Conservation (phyloP, 164 flowering plant species). For the Umbilicus rupestris region DNA sequence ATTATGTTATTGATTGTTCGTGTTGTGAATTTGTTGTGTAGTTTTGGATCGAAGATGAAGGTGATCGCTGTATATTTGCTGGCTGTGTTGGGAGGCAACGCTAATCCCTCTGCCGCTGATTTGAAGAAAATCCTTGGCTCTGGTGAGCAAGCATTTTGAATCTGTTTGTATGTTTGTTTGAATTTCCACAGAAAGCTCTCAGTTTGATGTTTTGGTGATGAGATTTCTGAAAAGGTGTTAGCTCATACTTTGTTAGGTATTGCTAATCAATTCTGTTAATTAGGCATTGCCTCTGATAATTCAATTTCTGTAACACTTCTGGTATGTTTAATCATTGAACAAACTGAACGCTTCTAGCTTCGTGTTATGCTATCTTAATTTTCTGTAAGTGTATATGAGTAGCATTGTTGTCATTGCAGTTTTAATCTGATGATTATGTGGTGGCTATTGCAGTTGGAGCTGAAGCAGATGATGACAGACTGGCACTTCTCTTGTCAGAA, state of each 20-base stretch:
- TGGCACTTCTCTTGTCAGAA: conserved; percentile 16
- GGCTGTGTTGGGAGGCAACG: conserved; percentile 64
- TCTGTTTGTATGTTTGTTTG: background rate
- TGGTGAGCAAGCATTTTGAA: conserved; percentile 21
- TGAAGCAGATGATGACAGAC: conserved; percentile 7
- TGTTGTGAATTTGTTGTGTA: too few species aligned
- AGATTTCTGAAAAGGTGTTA: too few species aligned
- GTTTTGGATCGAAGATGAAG: conserved; percentile 43
- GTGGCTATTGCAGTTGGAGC: conserved; percentile 5
- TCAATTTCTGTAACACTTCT: too few species aligned
- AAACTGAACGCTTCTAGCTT: too few species aligned
- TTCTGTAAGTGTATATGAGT: background rate
- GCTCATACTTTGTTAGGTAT: too few species aligned
- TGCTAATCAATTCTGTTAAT: too few species aligned
- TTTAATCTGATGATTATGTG: background rate
- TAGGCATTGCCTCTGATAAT: too few species aligned
- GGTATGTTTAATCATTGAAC: too few species aligned
- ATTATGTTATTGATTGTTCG: background rate
- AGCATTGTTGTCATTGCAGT: background rate
- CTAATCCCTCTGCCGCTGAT: conserved; percentile 40
- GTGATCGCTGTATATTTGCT: conserved; percentile 61
- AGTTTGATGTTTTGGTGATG: too few species aligned
- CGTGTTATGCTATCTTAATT: too few species aligned
- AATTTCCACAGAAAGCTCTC: background rate
- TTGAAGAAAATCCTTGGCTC: conserved; percentile 51